Evolutionary conservation across 495 filamentous ascomycete species (phyloP).

Genomic region (Cladorrhinum samala): DNA sequence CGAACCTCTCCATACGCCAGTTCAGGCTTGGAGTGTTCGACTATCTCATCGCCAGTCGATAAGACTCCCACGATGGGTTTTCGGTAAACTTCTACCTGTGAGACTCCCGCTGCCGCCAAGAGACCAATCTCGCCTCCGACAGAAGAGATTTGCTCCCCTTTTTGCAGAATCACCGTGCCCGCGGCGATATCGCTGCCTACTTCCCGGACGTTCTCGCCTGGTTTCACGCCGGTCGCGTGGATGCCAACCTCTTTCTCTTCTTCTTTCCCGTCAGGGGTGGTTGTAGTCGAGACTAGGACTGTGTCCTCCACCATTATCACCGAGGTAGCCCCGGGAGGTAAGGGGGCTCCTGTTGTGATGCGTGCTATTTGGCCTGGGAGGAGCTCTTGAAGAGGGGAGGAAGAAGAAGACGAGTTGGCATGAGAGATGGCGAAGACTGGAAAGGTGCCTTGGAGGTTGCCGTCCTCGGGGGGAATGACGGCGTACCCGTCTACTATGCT

Average conservation of each 20-base stretch:
- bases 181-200: conserved; percentile 78
- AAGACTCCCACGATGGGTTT: conserved; percentile 79
- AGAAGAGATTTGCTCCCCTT: conserved; percentile 71
- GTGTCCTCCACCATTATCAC: conserved; percentile 99
- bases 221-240: conserved; percentile 61
- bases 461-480: conserved; percentile 54
- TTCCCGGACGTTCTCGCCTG: conserved; percentile 85
- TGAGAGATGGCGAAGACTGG: conserved; percentile 85
- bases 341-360: conserved; percentile 90
- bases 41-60: conserved; percentile 93
- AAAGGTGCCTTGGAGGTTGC: conserved; percentile 66
- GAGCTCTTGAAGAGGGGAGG: conserved; percentile 47
- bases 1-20: conserved; percentile 77
- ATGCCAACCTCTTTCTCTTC: conserved; percentile 89
- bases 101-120: conserved; percentile 74
- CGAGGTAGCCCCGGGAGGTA: conserved; percentile 81
- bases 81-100: conserved; percentile 66
- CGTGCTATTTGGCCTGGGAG: conserved; percentile 64
- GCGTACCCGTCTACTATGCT: conserved; percentile 98
- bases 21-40: conserved; percentile 61
- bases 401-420: conserved; percentile 53
- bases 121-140: conserved; percentile 88
- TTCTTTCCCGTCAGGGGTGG: conserved; percentile 67
- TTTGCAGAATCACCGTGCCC: conserved; percentile 61
- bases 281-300: conserved; percentile 58